Evolutionary conservation across 352 stramenopile species (phyloP).

Genomic region (Phytophthora sp.): DNA sequence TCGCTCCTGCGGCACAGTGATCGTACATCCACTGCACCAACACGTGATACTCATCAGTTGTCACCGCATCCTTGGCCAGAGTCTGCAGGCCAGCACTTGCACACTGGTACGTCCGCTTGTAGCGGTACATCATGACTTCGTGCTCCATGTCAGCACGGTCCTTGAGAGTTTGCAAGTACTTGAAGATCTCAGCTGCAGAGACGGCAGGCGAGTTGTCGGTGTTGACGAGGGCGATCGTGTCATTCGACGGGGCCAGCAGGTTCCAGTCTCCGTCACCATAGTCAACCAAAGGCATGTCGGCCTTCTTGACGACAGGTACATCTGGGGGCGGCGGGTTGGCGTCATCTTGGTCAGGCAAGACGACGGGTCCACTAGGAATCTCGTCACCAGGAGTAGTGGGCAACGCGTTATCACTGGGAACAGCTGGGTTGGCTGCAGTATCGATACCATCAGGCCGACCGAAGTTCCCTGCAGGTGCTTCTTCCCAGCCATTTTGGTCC

Average conservation of each 20-base stretch:
- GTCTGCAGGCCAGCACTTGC: slow-evolving; percentile 30
- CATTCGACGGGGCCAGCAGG: slow-evolving; percentile 37
- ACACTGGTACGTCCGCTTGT: slow-evolving; percentile 40
- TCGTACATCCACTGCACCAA: slow-evolving; percentile 39
- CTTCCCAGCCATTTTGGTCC: slow-evolving; percentile 2
- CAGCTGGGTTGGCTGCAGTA: slow-evolving; percentile 1
- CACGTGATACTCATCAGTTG: slow-evolving; percentile 36
- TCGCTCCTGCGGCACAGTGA: slow-evolving; percentile 22
- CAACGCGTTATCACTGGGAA: background rate
- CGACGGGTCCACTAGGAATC: background rate
- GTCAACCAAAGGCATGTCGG: slow-evolving; percentile 19
- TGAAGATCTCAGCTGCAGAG: slow-evolving; percentile 38
- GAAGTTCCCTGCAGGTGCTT: slow-evolving; percentile 2
- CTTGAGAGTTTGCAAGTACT: slow-evolving; percentile 35
- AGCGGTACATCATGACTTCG: slow-evolving; percentile 31
- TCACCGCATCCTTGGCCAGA: slow-evolving; percentile 37
- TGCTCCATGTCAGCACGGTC: slow-evolving; percentile 28
- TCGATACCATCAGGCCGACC: background rate
- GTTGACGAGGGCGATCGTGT: slow-evolving; percentile 34
- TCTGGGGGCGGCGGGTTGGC: slow-evolving; percentile 9
- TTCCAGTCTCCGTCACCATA: slow-evolving; percentile 41
- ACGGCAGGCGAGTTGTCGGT: slow-evolving; percentile 31
- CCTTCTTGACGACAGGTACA: slow-evolving; percentile 17
- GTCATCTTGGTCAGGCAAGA: slow-evolving; percentile 5
- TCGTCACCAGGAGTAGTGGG: background rate